Base-by-base conservation (phyloP, 1,139 yeast species). In the Blastobotrys proliferans region DNA sequence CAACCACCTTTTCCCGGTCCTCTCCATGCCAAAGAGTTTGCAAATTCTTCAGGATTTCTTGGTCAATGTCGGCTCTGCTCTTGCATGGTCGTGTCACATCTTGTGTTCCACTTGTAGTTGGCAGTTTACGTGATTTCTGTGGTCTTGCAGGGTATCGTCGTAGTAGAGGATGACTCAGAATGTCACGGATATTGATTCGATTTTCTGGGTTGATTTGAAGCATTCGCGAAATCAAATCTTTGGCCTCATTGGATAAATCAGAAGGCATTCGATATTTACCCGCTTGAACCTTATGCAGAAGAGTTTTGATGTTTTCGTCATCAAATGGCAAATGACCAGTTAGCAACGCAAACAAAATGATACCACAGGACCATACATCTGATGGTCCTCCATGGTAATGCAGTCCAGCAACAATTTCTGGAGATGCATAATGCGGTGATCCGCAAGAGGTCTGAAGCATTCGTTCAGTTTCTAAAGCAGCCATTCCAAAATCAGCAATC, bases 401-500 rank as follows among this genome's bases (percentile, higher is more conserved):
- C 51, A 83, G 78, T 36, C 98, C 98, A 9, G 95, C 86, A 3
- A 92, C 97, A 52, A 92, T 92, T 63, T 92, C 98, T 0, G 98
- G 98, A 11, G 96, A 86, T 1, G 98, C 98, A 66, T 92, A 92
- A 65, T 94, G 98, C 18, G 98, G 98, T 18, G 97, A 87, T 1
- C 99, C 99, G 67, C 99, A 92, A 25, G 94, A 83, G 1, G 98
- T 92, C 62, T 92, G 97, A 45, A 94, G 72, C 59, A 92, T 68
- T 56, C 84, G 77, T 55, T 83, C 94, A 31, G 94, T 82, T 63
- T 92, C 98, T 38, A 92, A 70, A 2, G 98, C 98, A n/a, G 99
- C 98, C 98, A 92, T 94, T 31, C 99, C 99, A 63, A 92, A 92
- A 67, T 92, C 99, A 13, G 99, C 98, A 54, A 92, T 90, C 63